Conservation (phyloP, 2,329 filamentous ascomycete genomes). For the Alternaria consortialis region DNA sequence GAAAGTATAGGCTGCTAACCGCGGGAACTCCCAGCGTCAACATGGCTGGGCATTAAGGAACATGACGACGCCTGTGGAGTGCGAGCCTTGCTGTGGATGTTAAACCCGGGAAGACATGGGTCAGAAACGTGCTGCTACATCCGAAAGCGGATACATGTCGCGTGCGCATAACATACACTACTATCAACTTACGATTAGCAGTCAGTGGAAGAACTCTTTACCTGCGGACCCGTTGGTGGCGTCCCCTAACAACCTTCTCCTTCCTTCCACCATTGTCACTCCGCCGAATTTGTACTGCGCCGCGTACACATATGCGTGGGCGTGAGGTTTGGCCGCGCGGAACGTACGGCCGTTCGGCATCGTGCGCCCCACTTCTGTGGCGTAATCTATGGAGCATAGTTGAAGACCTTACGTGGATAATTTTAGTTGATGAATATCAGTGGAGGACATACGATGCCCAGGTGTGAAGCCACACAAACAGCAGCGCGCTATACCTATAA, state of each 20-base stretch:
- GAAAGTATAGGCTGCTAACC: conserved; percentile 10
- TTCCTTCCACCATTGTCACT: not conserved
- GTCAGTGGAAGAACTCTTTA: not conserved
- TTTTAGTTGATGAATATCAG: conserved; percentile 2
- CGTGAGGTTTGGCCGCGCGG: conserved; percentile 2
- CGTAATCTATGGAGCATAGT: conserved; percentile 13
- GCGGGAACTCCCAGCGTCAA: conserved; percentile 22
- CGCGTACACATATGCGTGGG: not conserved
- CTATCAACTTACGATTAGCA: not conserved
- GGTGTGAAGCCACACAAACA: conserved; percentile 10
- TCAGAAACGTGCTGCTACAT: conserved; percentile 13
- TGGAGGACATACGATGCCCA: not conserved
- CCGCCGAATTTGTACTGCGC: not conserved
- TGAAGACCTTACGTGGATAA: conserved; percentile 12
- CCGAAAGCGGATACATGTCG: conserved; percentile 26
- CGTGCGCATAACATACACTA: conserved; percentile 13
- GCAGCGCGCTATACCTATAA: conserved; percentile 4
- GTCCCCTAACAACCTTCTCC: not conserved
- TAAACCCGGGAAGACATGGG: conserved; percentile 10
- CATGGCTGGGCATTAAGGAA: conserved; percentile 21
- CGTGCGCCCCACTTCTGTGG: conserved; percentile 15
- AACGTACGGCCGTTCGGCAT: conserved; percentile 12
- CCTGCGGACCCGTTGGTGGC: not conserved
- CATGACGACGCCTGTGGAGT: conserved; percentile 35
- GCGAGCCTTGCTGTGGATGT: conserved; percentile 8